Base-by-base conservation (phyloP, 1,284 basidiomycete species). In the Rhodotorula glutinis region DNA sequence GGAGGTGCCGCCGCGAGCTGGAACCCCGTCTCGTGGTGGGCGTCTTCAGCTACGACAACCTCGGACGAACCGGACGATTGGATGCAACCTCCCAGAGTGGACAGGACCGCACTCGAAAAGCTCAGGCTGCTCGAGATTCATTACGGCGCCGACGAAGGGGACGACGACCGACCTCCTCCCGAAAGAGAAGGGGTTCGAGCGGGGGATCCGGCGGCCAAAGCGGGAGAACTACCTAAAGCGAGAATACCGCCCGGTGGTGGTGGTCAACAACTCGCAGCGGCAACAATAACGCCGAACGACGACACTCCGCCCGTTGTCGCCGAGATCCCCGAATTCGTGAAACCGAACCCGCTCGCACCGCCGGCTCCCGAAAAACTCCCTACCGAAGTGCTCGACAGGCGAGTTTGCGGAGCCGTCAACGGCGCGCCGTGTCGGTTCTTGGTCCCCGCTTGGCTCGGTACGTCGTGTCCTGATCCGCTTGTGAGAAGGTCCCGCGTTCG, bases 381-480 rank as follows among this genome's bases (percentile, higher is more conserved):
- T 17, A 65, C 72, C 38, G 58, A 58, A 13, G 44, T 69, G 30
- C 55, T 73, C 30, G 70, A 73, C 51, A 38, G 40, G 44, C 40
- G 64, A 29, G 29, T 56, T 29, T 72, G 72, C 43, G 67, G 70
- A 4, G 62, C 62, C 11, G 27, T 40, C 3, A 38, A 57, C 13
- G 67, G 65, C 9, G 17, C 38, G 16, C 40, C 56, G 7, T 73
- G 72, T 33, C 55, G 60, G 29, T 76, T 76, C 71, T 58, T 76
- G 44, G 38, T 76, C 4, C 65, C 75, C 10, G 75, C 75, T 4
- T 76, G 75, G 75, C 57, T 76, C 13, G 72, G 71, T 68, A 30
- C 47, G 69, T 57, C 5, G 13, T 9, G 25, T 25, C 25, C n/a
- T n/a, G n/a, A n/a, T n/a, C n/a, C n/a, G n/a, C n/a, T n/a, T n/a